Evolutionary conservation across 2,329 filamentous ascomycete species (phyloP).

Genomic region (Pseudocercospora vitis): DNA sequence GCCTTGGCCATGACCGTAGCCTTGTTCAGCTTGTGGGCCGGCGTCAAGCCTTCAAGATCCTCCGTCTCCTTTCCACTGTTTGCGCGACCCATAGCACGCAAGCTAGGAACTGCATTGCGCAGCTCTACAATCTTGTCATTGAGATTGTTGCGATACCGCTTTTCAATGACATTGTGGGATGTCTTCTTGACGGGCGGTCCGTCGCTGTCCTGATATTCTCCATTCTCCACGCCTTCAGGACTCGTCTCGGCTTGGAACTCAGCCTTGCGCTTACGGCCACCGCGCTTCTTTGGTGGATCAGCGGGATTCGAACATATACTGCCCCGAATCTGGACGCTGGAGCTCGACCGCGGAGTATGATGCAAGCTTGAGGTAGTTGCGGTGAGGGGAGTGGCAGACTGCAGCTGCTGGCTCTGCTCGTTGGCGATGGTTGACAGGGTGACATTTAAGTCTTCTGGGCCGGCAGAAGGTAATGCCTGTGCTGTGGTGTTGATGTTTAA

Average conservation of each 20-base stretch:
- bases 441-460: constrained; percentile 19
- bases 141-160: constrained; percentile 90
- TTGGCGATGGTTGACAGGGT: constrained; percentile 29
- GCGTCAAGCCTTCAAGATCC: constrained; percentile 66
- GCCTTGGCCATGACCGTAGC: constrained; percentile 95
- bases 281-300: constrained; percentile 37
- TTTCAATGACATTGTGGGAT: constrained; percentile 97
- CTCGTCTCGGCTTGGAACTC: constrained; percentile 31
- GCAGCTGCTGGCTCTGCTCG: constrained; percentile 23
- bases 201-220: constrained; percentile 33
- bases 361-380: constrained; percentile 31
- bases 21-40: constrained; percentile 94
- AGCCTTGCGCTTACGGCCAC: constrained; percentile 39
- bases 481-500: constrained; percentile 28
- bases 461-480: constrained; percentile 31
- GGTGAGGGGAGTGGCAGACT: constrained; percentile 20
- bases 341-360: constrained; percentile 35
- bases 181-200: constrained; percentile 73
- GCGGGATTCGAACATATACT: constrained; percentile 37
- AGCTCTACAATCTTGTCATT: constrained; percentile 96
- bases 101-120: constrained; percentile 85
- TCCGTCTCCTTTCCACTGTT: constrained; percentile 69
- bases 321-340: constrained; percentile 27
- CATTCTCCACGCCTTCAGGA: constrained; percentile 49
- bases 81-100: constrained; percentile 73